These are phyloP conservation scores for Claviceps sp. DNA, from an alignment of 2,329 filamentous ascomycete species.

Conservation along the genomic window DNA sequence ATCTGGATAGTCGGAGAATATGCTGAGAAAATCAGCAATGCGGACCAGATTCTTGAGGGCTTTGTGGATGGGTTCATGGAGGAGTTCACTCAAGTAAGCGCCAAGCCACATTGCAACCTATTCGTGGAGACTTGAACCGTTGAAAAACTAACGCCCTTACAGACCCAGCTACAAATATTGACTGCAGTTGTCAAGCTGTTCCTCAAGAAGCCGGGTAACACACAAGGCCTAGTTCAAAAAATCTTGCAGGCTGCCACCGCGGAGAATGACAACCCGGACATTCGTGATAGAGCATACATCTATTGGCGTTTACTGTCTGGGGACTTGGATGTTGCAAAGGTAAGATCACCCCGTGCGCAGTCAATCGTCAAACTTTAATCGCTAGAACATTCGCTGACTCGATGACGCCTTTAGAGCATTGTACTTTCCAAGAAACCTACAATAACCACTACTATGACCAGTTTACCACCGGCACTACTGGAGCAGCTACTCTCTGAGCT, in stretches of 20 bases:
- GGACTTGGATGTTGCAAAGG: conserved; percentile 81
- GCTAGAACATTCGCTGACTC: neutral
- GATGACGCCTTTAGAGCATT: conserved; percentile 44
- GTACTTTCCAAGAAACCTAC: conserved; percentile 88
- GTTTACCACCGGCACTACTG: conserved; percentile 67
- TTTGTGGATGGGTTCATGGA: conserved; percentile 94
- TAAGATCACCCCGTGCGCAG: conserved; percentile 17
- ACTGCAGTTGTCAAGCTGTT: conserved; percentile 97
- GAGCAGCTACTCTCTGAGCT: conserved; percentile 86
- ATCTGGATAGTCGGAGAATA: conserved; percentile 99
- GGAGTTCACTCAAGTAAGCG: conserved; percentile 77
- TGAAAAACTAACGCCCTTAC: conserved; percentile 6
- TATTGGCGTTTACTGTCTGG: conserved; percentile 96
- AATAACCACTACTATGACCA: conserved; percentile 88
- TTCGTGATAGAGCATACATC: conserved; percentile 90
- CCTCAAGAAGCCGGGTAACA: conserved; percentile 88
- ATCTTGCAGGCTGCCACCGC: conserved; percentile 85
- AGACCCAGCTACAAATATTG: conserved; percentile 96
- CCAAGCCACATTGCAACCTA: neutral
- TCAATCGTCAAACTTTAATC: neutral
- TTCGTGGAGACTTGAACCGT: neutral
- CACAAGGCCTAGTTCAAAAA: conserved; percentile 83
- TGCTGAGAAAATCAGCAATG: conserved; percentile 97
- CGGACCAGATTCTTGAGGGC: conserved; percentile 79
- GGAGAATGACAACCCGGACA: conserved; percentile 95